Base-by-base conservation (phyloP, 2,329 filamentous ascomycete genomes). In the Peltaster fructicola region DNA sequence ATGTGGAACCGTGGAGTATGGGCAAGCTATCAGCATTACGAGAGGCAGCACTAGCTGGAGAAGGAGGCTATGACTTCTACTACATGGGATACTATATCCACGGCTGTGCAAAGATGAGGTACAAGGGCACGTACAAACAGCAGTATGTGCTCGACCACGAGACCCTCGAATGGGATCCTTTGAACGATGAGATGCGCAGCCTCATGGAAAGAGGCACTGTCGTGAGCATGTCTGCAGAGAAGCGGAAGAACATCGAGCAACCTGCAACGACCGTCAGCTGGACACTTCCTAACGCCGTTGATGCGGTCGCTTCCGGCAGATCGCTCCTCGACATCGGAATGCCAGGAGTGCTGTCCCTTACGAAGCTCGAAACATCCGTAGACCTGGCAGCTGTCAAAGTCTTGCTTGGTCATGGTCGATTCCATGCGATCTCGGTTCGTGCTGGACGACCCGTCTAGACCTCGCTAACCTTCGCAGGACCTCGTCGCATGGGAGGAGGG, bases 31-130 rank as follows among this genome's bases (percentile, higher is more conserved):
- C 74, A 17, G 79, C 78, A 2, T 47, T 85, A 32, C 57, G 72
- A 32, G 79, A 88, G 48, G 75, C 79, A 32, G 59, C 69, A 0
- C 48, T 88, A 14, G 73, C 78, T 0, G 52, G 61, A 3, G 77
- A 85, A 41, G 58, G 57, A 5, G 72, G 67, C 0, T 82, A 84
- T 39, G 54, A 63, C 20, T 81, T 68, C 59, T 88, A 80, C 64
- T 88, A 85, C 50, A 73, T 74, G 69, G 69, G 79, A 5, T 85
- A 71, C 48, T 88, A 85, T 40, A 85, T 88, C 30, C 77, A 84
- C 46, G 69, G 56, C 27, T 85, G 78, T 40, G 60, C 65, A 26
- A 88, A 88, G 55, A 85, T 88, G 79, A 61, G 63, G 38, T 88
- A 88, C 56, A 88, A 88, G 55, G 74, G 72, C 30, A 73, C 82